phyloP scores from a whole-genome alignment of 345 rosid genomes.

The Murraya koenigii region DNA sequence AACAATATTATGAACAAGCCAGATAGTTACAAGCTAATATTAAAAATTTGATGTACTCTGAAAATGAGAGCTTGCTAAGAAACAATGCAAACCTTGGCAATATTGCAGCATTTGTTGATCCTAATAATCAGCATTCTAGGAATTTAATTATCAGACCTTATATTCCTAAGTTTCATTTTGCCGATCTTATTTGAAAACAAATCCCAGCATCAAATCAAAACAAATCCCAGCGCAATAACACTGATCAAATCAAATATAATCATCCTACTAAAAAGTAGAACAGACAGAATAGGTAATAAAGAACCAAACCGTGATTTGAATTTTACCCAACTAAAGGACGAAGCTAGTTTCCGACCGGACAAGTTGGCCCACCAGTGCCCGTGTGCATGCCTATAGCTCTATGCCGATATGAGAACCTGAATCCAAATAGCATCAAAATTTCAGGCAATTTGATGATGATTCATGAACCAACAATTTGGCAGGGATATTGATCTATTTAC shows the following conservation, averaged over 20 bases:
- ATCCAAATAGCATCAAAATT: background rate
- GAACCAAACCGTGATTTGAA: too few relatives aligned
- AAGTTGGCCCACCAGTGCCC: constrained; percentile 73
- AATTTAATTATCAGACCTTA: background rate
- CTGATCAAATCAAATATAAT: background rate
- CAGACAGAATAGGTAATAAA: too few relatives aligned
- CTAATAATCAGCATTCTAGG: background rate
- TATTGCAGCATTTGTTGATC: background rate
- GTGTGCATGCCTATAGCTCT: constrained; percentile 62
- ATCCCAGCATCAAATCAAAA: background rate
- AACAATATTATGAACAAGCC: background rate
- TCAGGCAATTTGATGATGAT: background rate
- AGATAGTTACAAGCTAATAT: background rate
- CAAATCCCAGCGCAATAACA: background rate
- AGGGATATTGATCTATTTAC: constrained; percentile 28
- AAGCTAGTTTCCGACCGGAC: constrained; percentile 81
- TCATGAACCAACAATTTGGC: background rate
- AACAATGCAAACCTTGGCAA: background rate
- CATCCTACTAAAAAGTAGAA: too few relatives aligned
- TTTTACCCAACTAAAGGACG: constrained; percentile 31
- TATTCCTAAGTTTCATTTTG: too few relatives aligned
- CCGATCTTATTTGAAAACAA: background rate
- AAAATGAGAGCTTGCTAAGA: background rate
- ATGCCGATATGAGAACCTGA: constrained; percentile 60
- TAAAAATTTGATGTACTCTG: background rate